A percentile compares a stretch with the other conserved stretches of the same genome.
Evolutionary conservation across 306 rosid genomes (phyloP).

Genomic region (Delonix regia): DNA sequence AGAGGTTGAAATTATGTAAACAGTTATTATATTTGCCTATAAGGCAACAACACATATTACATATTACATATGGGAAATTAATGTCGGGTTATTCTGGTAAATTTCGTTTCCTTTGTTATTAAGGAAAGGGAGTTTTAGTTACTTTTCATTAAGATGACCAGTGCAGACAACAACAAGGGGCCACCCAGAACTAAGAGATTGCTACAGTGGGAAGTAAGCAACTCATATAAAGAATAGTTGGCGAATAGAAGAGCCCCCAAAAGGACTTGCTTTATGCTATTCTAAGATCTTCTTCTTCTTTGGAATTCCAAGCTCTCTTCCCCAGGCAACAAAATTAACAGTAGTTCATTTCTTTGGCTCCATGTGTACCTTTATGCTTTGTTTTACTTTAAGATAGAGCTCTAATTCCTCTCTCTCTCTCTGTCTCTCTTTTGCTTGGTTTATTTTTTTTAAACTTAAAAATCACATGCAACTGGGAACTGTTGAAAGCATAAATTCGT

Average conservation of each 20-base stretch:
- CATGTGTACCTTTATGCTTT: conserved; percentile 67
- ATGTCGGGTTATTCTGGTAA: conserved; percentile 48
- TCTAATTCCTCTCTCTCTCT: conserved; percentile 41
- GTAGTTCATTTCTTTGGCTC: conserved; percentile 59
- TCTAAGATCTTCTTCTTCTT: conserved; percentile 72
- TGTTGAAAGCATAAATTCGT: conserved; percentile 73
- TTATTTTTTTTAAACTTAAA: conserved; percentile 24
- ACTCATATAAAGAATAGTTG: conserved; percentile 64
- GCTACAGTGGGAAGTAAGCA: conserved; percentile 48
- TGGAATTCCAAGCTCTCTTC: conserved; percentile 95
- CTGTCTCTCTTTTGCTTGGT: neutral
- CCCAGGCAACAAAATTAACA: conserved; percentile 66
- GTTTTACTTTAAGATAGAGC: conserved; percentile 48
- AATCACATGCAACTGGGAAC: conserved; percentile 72
- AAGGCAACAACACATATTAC: neutral
- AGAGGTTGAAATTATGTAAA: neutral
- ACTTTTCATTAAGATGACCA: conserved; percentile 34
- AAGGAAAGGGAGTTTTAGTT: conserved; percentile 60
- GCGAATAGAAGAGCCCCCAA: conserved; percentile 64
- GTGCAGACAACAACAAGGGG: conserved; percentile 35
- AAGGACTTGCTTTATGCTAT: conserved; percentile 89
- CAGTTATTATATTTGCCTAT: neutral
- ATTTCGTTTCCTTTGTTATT: conserved; percentile 62
- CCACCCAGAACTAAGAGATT: conserved; percentile 45
- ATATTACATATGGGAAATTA: neutral